These are phyloP conservation scores for Aleurites moluccanus DNA, from an alignment of 441 rosid species.

Conservation along the genomic window DNA sequence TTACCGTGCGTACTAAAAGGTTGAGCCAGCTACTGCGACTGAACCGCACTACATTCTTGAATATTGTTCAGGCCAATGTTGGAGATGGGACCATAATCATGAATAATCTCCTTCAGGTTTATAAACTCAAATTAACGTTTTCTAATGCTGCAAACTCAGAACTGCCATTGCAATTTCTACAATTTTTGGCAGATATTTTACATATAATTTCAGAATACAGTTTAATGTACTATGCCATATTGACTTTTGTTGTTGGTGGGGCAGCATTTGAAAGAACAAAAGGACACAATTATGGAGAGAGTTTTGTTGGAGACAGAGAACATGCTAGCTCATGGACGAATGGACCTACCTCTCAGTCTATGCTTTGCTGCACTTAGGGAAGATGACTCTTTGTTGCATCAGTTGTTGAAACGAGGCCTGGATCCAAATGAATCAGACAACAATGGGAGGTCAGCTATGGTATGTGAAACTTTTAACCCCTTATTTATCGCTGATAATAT, in stretches of 20 bases:
- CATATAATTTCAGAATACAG: no score
- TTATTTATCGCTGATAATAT: neutral
- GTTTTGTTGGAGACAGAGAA: conserved; percentile 60
- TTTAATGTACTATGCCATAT: no score
- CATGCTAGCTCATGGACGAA: conserved; percentile 67
- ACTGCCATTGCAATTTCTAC: neutral
- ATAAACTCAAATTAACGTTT: conserved; percentile 1
- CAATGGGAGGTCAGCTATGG: conserved; percentile 67
- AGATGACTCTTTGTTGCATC: conserved; percentile 55
- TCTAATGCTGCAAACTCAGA: neutral
- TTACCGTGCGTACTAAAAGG: conserved; percentile 76
- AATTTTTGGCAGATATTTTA: neutral
- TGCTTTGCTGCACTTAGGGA: conserved; percentile 63
- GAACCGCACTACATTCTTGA: conserved; percentile 73
- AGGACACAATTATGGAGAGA: conserved; percentile 62
- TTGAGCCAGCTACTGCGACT: conserved; percentile 76
- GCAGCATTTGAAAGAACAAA: conserved; percentile 65
- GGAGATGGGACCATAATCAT: conserved; percentile 87
- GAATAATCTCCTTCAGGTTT: conserved; percentile 91
- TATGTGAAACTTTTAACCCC: conserved; percentile 26
- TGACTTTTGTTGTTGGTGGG: conserved; percentile 3
- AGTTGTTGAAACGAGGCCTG: conserved; percentile 59
- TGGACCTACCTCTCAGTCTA: conserved; percentile 74
- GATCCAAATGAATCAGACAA: conserved; percentile 79
- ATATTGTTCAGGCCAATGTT: conserved; percentile 76